Base-by-base conservation (phyloP, 768 basidiomycete genomes). In the Strobilomyces confusus region DNA sequence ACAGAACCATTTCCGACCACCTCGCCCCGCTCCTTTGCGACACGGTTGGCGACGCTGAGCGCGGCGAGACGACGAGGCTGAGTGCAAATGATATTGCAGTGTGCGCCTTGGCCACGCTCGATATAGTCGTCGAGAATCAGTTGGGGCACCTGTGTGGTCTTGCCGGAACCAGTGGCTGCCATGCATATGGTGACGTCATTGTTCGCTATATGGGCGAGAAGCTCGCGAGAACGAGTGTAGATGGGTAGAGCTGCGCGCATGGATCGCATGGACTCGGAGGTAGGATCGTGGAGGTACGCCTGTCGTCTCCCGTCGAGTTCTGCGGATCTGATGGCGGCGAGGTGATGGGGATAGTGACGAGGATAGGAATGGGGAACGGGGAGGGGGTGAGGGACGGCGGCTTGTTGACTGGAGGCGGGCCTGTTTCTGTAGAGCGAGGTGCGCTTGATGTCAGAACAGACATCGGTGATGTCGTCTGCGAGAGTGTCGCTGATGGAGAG, bases 71-170 rank as follows among this genome's bases (percentile, higher is more conserved):
- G 82, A 55, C 94, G 82, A 15, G 95, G 95, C 64, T 98, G 95
- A 0, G 94, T 97, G 65, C 93, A 97, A 25, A 97, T 74, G 58
- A 98, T 80, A 65, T 97, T 95, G 72, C 92, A 95, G 46, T 74
- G 70, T 1, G 90, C 84, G 15, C 95, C 95, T 50, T 89, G 75
- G n/a, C 84, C 89, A 15, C 77, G 73, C 17, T 84, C 75, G 53
- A 93, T 93, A 63, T 79, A 86, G 40, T 88, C 80, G 62, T 98
- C 94, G 45, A 98, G 77, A 57, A 97, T 84, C 44, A 97, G 77
- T 68, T 97, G 95, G 6, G 95, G 95, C 23, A 97, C 82, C 69
- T 98, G 95, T 0, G 94, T 97, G 8, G 92, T 95, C 74, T 97
- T 97, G 1, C 94, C 92, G 1, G 91, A 93, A 33, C 92, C 92